Percentiles rank a stretch among this genome's conserved stretches.
Evolutionary conservation across 2,329 filamentous ascomycete genomes (phyloP).

Genomic region (Claviceps fusiformis): DNA sequence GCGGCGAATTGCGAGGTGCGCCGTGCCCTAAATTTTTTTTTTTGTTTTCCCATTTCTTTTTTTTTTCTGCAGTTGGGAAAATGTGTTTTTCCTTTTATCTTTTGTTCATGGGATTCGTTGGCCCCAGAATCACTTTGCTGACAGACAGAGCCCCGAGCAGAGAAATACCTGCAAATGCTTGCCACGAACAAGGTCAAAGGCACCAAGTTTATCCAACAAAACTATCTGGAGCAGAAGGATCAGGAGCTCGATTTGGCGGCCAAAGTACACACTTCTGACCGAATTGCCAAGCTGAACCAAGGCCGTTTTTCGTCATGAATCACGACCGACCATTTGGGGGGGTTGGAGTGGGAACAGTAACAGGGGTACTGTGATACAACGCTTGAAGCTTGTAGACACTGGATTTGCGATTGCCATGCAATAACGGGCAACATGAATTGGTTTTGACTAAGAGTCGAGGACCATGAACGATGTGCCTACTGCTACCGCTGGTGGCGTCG

Average conservation of each 20-base stretch:
- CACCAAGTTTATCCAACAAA: constrained; percentile 67
- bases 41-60: neutral
- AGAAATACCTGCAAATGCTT: constrained; percentile 66
- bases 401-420: neutral
- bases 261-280: constrained; percentile 26
- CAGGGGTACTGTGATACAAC: neutral
- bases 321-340: neutral
- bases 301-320: constrained; percentile 19
- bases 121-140: neutral
- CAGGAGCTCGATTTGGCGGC: constrained; percentile 24
- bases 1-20: constrained; percentile 63
- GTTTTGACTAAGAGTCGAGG: neutral
- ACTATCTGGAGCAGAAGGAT: constrained; percentile 48
- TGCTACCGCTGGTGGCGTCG: neutral
- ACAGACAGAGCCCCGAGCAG: constrained; percentile 25
- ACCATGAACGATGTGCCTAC: neutral
- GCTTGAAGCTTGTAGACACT: neutral
- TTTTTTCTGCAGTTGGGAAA: too few species aligned
- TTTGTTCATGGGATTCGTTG: neutral
- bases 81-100: too few species aligned
- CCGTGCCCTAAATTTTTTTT: neutral
- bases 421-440: neutral
- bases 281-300: constrained; percentile 24
- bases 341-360: neutral
- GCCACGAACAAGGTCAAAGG: constrained; percentile 66